These are phyloP conservation scores for Fusarium lyarnte DNA, from an alignment of 2,329 filamentous ascomycete genomes.

Conservation along the genomic window DNA sequence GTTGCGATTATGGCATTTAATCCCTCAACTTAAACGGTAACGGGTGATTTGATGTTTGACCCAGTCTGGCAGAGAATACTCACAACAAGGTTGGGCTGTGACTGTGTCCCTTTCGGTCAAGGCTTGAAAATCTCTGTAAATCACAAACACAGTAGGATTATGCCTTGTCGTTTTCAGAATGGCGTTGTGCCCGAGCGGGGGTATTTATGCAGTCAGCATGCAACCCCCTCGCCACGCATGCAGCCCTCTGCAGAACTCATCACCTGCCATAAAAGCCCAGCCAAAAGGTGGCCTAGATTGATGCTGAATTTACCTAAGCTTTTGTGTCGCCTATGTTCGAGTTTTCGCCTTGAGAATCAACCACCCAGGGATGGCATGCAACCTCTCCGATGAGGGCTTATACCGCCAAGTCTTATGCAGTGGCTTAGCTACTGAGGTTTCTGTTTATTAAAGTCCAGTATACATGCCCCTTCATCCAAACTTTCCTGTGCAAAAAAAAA, in stretches of 20 bases:
- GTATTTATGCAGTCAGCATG: background rate
- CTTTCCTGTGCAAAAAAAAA: background rate
- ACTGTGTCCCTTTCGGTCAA: background rate
- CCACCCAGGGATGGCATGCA: too few species aligned
- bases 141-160: background rate
- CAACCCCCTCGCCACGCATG: background rate
- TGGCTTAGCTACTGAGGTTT: background rate
- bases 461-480: too few species aligned
- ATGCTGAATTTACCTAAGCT: too few species aligned
- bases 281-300: too few species aligned
- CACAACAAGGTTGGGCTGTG: background rate
- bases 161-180: background rate
- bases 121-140: background rate
- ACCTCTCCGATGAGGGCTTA: background rate
- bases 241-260: background rate
- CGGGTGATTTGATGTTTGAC: background rate
- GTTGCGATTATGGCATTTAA: background rate
- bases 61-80: background rate
- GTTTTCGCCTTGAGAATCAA: too few species aligned
- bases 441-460: background rate
- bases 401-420: background rate
- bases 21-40: background rate
- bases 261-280: too few species aligned
- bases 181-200: background rate
- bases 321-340: too few species aligned